Base-by-base conservation (phyloP, 495 filamentous ascomycete species). In the Aspergillus coremiiformis region DNA sequence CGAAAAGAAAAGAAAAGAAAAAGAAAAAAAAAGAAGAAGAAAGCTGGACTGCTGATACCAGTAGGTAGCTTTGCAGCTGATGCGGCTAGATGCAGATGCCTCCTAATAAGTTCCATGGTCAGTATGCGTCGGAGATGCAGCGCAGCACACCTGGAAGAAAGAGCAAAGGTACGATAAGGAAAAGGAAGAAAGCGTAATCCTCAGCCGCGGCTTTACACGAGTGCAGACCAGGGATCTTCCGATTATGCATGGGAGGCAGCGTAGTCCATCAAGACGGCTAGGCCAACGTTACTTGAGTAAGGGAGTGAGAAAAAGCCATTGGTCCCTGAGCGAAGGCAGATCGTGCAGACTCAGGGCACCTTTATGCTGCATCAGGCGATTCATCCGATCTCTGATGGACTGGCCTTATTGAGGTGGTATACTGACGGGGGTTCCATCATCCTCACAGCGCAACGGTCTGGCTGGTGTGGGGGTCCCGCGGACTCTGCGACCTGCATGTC, bases 1-100 rank as follows among this genome's bases (percentile, higher is more conserved):
- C 44, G 45, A 12, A 17, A 44, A 45, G 27, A 19, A 27, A 17
- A 29, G 10, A 1, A 44, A 5, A 22, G 8, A 9, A 26, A 44
- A 45, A 45, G 43, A 27, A 17, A 45, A 14, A 9, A 44, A 5
- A 22, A 15, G 6, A 35, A 43, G 8, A 29, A 19, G 44, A 41
- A 55, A 46, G 10, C 33, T 39, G 49, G 49, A 35, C 53, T 54
- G 26, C 44, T 49, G 56, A 39, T 52, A 32, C 57, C 23, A 52
- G 57, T 55, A 52, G 49, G 57, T 55, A 52, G 49, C 57, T 55
- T 50, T 45, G 57, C 53, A 55, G 45, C 19, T 54, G 44, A 59
- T 57, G 51, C 60, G 60, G 60, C 53, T 59, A 57, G 55, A 55
- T 62, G 59, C 55, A 62, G 55, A 52, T 53, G 53, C 59, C 53